Conservation (phyloP, 148 eudicot species). For the Cornus kousa region DNA sequence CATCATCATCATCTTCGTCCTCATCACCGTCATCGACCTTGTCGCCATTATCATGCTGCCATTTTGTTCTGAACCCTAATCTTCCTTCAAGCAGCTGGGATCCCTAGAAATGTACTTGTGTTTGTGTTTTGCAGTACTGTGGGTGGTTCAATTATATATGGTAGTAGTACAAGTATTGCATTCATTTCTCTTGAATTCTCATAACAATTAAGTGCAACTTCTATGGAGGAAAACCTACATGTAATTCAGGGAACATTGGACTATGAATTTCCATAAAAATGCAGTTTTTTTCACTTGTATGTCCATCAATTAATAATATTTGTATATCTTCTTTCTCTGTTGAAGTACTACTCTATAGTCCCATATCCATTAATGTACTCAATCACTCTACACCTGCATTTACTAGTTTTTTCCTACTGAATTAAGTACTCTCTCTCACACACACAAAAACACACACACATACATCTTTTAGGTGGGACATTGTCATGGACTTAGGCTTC, state of each 20-base stretch:
- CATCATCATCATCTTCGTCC: constrained; percentile 19
- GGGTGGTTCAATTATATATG: neutral
- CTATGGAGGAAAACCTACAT: constrained; percentile 2
- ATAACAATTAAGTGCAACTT: neutral
- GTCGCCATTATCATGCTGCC: constrained; percentile 16
- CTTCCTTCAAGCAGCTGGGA: constrained; percentile 22
- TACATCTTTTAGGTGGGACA: neutral
- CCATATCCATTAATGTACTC: neutral
- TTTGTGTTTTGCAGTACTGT: neutral
- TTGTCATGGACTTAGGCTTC: neutral
- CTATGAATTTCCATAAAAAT: neutral
- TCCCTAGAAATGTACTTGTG: neutral
- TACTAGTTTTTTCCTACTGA: neutral
- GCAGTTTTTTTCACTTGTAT: neutral
- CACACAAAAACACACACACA: neutral
- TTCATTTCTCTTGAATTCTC: neutral
- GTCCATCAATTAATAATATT: neutral
- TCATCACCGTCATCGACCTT: neutral
- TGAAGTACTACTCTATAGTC: neutral
- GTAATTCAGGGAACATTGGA: neutral
- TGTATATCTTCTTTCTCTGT: neutral
- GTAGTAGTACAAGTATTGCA: neutral
- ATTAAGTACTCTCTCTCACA: constrained; percentile 1
- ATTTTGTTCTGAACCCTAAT: constrained; percentile 20
- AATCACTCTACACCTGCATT: neutral